Conservation (phyloP, 2,329 filamentous ascomycete genomes). For the Orbilia oligospora region DNA sequence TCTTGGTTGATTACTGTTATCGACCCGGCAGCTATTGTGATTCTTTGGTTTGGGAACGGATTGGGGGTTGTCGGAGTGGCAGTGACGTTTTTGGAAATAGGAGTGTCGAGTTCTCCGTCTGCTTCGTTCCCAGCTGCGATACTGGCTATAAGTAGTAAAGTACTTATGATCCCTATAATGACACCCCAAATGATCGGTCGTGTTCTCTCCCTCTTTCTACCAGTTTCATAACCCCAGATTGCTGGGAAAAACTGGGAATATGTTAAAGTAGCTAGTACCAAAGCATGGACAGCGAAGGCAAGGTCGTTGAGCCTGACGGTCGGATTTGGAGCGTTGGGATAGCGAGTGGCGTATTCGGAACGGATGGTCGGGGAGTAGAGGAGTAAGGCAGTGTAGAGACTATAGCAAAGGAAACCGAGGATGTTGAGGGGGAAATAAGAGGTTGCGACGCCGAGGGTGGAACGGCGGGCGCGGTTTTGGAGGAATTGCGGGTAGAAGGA, state of each 20-base stretch:
- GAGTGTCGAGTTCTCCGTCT: slow-evolving; percentile 62
- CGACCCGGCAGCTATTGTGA: slow-evolving; percentile 60
- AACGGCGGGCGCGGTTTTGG: slow-evolving; percentile 81
- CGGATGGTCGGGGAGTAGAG: slow-evolving; percentile 84
- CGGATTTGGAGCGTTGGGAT: slow-evolving; percentile 80
- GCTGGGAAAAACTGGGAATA: slow-evolving; percentile 81
- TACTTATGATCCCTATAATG: slow-evolving; percentile 77
- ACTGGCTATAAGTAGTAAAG: slow-evolving; percentile 70
- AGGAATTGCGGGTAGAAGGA: slow-evolving; percentile 95
- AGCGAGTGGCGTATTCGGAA: slow-evolving; percentile 84
- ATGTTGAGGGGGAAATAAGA: slow-evolving; percentile 87
- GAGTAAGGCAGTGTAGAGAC: slow-evolving; percentile 80
- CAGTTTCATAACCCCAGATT: slow-evolving; percentile 80
- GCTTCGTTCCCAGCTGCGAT: slow-evolving; percentile 66
- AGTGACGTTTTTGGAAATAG: not conserved
- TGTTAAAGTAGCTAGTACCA: slow-evolving; percentile 79
- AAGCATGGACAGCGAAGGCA: slow-evolving; percentile 85
- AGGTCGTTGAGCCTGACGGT: slow-evolving; percentile 93
- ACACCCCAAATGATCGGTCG: slow-evolving; percentile 75
- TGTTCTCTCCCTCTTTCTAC: slow-evolving; percentile 70
- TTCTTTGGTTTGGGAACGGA: slow-evolving; percentile 29
- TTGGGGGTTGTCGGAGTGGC: not conserved
- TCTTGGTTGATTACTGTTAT: slow-evolving; percentile 68
- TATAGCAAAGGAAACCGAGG: slow-evolving; percentile 81
- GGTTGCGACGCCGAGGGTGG: slow-evolving; percentile 86